Conservation (phyloP, 345 rosid species). For the Microcos paniculata region DNA sequence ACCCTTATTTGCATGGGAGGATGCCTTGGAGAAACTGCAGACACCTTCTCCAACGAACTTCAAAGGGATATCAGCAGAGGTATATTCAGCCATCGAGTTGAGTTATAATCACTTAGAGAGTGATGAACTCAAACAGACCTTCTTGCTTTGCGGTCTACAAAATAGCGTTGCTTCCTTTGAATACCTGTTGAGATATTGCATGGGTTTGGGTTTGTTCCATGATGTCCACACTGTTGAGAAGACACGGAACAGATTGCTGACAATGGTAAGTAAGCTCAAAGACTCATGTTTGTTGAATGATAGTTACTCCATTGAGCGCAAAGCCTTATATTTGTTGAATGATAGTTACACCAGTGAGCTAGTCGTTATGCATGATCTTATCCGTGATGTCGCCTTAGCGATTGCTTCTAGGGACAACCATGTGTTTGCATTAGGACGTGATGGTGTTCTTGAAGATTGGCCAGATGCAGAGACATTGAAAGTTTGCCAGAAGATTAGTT, state of each 20-base stretch:
- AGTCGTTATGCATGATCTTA: constrained; percentile 30
- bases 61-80: not conserved
- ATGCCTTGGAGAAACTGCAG: not conserved
- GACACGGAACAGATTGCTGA: not conserved
- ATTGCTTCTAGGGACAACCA: constrained; percentile 17
- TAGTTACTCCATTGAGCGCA: not conserved
- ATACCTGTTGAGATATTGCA: constrained; percentile 11
- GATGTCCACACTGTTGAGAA: not conserved
- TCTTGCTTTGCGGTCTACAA: constrained; percentile 15
- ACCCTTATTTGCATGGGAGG: constrained; percentile 12
- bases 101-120: not conserved
- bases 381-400: constrained; percentile 15
- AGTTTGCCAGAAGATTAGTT: too few relatives aligned
- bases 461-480: too few relatives aligned
- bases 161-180: not conserved
- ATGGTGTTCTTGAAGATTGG: too few relatives aligned
- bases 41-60: not conserved
- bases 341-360: too few relatives aligned
- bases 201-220: constrained; percentile 19
- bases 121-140: constrained; percentile 8
- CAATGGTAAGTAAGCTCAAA: constrained; percentile 7
- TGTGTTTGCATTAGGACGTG: too few relatives aligned
- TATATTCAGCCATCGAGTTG: not conserved
- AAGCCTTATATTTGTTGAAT: too few relatives aligned
- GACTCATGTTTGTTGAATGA: constrained; percentile 16